Evolutionary conservation across 2,329 filamentous ascomycete genomes (phyloP).

Genomic region (Phaeosphaeriaceae sp.): DNA sequence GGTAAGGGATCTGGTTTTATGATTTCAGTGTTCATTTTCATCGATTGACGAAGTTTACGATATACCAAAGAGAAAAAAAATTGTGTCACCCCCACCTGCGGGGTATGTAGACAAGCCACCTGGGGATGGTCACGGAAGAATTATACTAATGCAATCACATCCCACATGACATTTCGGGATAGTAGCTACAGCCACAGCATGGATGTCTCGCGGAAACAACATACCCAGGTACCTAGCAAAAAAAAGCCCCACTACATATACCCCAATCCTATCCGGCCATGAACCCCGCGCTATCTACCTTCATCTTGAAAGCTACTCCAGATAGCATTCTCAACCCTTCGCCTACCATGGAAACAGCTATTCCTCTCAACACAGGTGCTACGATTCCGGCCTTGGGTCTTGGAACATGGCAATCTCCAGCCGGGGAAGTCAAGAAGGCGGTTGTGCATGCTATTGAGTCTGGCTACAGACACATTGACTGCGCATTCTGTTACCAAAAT

Average conservation of each 20-base stretch:
- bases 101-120: too few relatives aligned
- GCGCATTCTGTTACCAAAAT: conserved; percentile 79
- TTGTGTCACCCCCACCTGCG: too few relatives aligned
- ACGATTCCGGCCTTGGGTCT: conserved; percentile 48
- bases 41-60: too few relatives aligned
- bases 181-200: too few relatives aligned
- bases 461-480: conserved; percentile 67
- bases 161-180: too few relatives aligned
- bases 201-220: too few relatives aligned
- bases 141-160: too few relatives aligned
- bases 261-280: conserved; percentile 30
- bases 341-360: conserved; percentile 48
- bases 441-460: conserved; percentile 56
- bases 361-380: conserved; percentile 50
- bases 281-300: conserved; percentile 49
- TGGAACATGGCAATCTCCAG: conserved; percentile 50
- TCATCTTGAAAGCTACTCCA: conserved; percentile 48
- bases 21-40: too few relatives aligned
- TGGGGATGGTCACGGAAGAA: too few relatives aligned
- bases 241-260: conserved; percentile 42
- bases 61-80: too few relatives aligned
- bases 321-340: conserved; percentile 44
- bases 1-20: too few relatives aligned
- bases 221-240: too few relatives aligned
- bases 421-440: conserved; percentile 56